phyloP scores from a whole-genome alignment of 1,284 basidiomycete species.

The Cutaneotrichosporon sp. region DNA sequence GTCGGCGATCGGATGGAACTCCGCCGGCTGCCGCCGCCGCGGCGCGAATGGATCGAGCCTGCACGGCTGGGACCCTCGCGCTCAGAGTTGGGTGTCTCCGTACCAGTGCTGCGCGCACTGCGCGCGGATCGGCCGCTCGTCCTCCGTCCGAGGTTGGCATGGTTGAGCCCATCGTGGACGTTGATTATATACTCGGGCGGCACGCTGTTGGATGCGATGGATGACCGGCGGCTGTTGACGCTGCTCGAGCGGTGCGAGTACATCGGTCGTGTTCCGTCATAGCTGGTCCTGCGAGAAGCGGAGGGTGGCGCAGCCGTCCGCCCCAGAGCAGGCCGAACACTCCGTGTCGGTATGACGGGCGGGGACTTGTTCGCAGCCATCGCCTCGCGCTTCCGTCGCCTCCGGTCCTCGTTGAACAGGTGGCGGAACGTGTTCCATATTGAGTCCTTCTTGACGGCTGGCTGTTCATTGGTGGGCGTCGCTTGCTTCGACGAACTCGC shows the following conservation, averaged over 20 bases:
- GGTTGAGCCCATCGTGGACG: constrained; percentile 32
- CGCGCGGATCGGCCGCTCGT: constrained; percentile 16
- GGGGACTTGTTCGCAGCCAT: constrained; percentile 10
- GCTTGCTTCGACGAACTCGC: background rate
- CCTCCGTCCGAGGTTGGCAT: constrained; percentile 37
- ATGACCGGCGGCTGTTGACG: constrained; percentile 53
- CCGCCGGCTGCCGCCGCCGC: constrained; percentile 29
- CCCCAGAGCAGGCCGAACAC: constrained; percentile 29
- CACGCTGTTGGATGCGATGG: constrained; percentile 44
- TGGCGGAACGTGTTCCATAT: constrained; percentile 56
- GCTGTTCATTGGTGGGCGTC: background rate
- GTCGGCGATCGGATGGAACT: constrained; percentile 39
- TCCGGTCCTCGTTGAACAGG: constrained; percentile 56
- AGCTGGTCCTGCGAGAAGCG: constrained; percentile 35
- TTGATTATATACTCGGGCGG: constrained; percentile 33
- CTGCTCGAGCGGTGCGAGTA: constrained; percentile 51
- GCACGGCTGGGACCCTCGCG: constrained; percentile 42
- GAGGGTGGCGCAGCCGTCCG: constrained; percentile 25
- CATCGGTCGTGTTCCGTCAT: constrained; percentile 37
- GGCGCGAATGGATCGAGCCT: constrained; percentile 37
- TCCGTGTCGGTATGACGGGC: constrained; percentile 39
- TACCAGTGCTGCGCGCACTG: constrained; percentile 36
- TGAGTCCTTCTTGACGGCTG: constrained; percentile 43
- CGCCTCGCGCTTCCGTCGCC: constrained; percentile 47
- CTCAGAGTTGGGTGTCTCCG: constrained; percentile 53